Base-by-base conservation (phyloP, 2,329 filamentous ascomycete genomes). In the Alternaria sp. region DNA sequence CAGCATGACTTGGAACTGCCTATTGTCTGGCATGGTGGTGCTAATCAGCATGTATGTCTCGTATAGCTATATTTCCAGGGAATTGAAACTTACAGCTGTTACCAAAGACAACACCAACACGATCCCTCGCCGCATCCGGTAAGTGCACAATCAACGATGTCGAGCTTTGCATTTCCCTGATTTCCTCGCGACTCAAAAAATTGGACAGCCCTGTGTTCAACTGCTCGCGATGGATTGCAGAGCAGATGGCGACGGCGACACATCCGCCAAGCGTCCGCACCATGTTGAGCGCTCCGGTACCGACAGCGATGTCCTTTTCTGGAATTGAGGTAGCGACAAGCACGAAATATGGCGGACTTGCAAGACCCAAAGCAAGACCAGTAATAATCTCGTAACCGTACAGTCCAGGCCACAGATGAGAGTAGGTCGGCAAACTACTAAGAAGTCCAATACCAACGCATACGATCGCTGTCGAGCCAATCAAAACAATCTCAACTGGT, bases 251-350 rank as follows among this genome's bases (percentile, higher is more conserved):
- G 9, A 79, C 68, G 20, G 73, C 76, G 4, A 78, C 64, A 54
- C 70, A 72, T 11, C 75, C 76, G 5, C 76, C 76, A 1, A 79
- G 61, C 3, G 74, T 78, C 6, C 75, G 72, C 51, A 75, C 55
- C 75, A 76, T 77, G 56, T 78, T 78, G 25, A 79, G 44, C 5
- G 71, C 68, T 6, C 76, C 75, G 2, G 75, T 77, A 10, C 67
- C 75, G 9, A 75, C 69, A 7, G 76, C 63, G 2, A 72, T 64
- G 43, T 78, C 73, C 26, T 70, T 72, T 28, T 73, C 69, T 11
- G 64, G 66, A 15, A 75, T 58, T 10, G 67, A 65, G 2, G 68
- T 73, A 18, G 66, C 62, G 9, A 78, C 55, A 0, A 78, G 66
- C 55, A 75, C 69, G 65, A 69, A 78, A 54, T 71, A 76, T 1